Conservation (phyloP, 192 early-diverging fungal species). For the Backusella australiensis region DNA sequence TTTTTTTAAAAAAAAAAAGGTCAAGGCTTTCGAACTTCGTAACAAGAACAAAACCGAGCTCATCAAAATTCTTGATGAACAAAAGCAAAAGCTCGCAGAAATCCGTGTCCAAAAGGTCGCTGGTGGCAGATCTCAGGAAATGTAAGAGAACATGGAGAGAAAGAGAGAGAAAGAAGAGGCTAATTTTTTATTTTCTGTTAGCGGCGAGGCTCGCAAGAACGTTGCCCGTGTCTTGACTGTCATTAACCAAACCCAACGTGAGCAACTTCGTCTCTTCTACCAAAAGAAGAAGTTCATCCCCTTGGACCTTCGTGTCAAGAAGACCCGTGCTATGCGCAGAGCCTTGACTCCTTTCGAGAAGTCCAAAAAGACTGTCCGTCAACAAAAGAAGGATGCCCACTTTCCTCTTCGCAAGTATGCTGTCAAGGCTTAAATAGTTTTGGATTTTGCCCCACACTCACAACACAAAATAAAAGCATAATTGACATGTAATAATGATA, state of each 20-base stretch:
- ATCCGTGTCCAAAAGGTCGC: conserved; percentile 95
- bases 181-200: background rate
- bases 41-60: conserved; percentile 93
- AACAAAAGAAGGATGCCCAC: conserved; percentile 84
- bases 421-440: conserved; percentile 71
- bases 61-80: conserved; percentile 85
- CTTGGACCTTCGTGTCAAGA: conserved; percentile 95
- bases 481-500: background rate
- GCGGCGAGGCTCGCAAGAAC: conserved; percentile 83
- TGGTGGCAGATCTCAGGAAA: conserved; percentile 80
- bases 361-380: conserved; percentile 80
- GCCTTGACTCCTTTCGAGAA: conserved; percentile 82
- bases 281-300: conserved; percentile 95
- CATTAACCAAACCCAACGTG: conserved; percentile 90
- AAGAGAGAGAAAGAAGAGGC: background rate
- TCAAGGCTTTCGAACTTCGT: conserved; percentile 93
- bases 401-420: conserved; percentile 93
- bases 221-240: conserved; percentile 95
- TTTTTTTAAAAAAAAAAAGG: conserved; percentile 40
- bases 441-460: background rate
- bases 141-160: conserved; percentile 49
- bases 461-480: background rate
- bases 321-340: conserved; percentile 95
- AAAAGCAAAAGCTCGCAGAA: conserved; percentile 91
- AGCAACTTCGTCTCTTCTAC: conserved; percentile 86